Evolutionary conservation across 2,329 filamentous ascomycete genomes (phyloP).

Genomic region (Trichophaea hybrida): DNA sequence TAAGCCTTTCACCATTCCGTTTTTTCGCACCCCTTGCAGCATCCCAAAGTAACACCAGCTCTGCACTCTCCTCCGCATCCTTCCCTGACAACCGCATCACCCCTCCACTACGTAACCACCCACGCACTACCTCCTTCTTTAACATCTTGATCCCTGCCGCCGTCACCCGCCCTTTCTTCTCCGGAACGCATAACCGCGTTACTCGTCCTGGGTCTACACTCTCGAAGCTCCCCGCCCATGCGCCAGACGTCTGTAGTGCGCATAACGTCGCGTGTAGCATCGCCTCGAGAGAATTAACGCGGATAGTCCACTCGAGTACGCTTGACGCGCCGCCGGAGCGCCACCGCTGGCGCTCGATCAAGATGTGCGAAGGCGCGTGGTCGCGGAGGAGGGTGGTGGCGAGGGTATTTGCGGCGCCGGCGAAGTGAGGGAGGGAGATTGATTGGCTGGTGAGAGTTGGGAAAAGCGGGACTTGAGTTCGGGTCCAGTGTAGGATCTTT

Average conservation of each 20-base stretch:
- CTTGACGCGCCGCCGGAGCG: conserved; percentile 49
- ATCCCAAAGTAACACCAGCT: conserved; percentile 6
- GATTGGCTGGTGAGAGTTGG: not conserved
- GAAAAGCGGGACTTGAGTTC: not conserved
- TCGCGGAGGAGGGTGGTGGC: not conserved
- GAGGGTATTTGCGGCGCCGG: not conserved
- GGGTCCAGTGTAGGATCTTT: not conserved
- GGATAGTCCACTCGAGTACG: conserved; percentile 67
- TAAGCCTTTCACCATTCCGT: conserved; percentile 21
- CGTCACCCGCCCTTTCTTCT: conserved; percentile 8
- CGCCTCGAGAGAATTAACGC: conserved; percentile 67
- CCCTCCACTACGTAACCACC: conserved; percentile 36
- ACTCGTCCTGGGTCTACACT: conserved; percentile 43
- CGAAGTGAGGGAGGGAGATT: not conserved
- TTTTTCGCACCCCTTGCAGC: conserved; percentile 27
- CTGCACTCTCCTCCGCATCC: conserved; percentile 31
- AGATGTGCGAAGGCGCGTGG: conserved; percentile 32
- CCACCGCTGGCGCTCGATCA: conserved; percentile 51
- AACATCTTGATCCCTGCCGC: conserved; percentile 28
- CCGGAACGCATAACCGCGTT: conserved; percentile 39
- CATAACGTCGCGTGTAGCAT: conserved; percentile 62
- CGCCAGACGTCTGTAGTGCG: conserved; percentile 35
- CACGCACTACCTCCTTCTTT: conserved; percentile 37
- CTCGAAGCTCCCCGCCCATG: conserved; percentile 35
- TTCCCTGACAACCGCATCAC: conserved; percentile 28